Conservation (phyloP, 306 rosid genomes). For the Dryas alaskensis region DNA sequence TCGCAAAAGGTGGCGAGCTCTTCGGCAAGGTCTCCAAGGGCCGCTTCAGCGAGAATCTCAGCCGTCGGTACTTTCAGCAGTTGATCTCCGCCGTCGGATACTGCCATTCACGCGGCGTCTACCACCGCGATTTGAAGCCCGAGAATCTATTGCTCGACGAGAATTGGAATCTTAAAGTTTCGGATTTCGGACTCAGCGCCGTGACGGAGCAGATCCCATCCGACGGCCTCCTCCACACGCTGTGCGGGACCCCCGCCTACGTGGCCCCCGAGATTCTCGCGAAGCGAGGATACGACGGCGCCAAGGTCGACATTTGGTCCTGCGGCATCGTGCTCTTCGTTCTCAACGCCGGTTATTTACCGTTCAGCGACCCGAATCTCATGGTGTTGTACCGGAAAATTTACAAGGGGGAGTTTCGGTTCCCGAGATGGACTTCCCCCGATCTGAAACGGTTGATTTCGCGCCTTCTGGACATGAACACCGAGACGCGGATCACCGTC, state of each 20-base stretch:
- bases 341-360: conserved; percentile 54
- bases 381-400: conserved; percentile 62
- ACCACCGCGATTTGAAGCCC: conserved; percentile 84
- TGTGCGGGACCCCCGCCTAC: conserved; percentile 88
- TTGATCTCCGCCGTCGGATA: conserved; percentile 66
- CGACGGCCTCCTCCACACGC: conserved; percentile 68
- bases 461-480: conserved; percentile 60
- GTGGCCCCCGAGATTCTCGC: conserved; percentile 82
- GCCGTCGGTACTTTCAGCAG: conserved; percentile 69
- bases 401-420: conserved; percentile 66
- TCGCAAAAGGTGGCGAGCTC: conserved; percentile 76
- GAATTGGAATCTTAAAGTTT: conserved; percentile 49
- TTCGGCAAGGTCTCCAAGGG: conserved; percentile 44
- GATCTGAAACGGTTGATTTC: conserved; percentile 43
- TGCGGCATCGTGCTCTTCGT: conserved; percentile 73
- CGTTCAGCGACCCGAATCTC: conserved; percentile 59
- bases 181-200: conserved; percentile 85
- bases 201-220: conserved; percentile 46
- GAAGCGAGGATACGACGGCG: conserved; percentile 75
- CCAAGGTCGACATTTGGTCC: conserved; percentile 74
- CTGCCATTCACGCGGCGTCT: conserved; percentile 68
- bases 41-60: conserved; percentile 49
- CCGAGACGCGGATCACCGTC: conserved; percentile 53
- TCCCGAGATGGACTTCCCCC: conserved; percentile 51
- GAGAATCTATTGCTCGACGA: conserved; percentile 77